phyloP scores from a whole-genome alignment of 2,329 filamentous ascomycete genomes.

The Didymella pomorum region DNA sequence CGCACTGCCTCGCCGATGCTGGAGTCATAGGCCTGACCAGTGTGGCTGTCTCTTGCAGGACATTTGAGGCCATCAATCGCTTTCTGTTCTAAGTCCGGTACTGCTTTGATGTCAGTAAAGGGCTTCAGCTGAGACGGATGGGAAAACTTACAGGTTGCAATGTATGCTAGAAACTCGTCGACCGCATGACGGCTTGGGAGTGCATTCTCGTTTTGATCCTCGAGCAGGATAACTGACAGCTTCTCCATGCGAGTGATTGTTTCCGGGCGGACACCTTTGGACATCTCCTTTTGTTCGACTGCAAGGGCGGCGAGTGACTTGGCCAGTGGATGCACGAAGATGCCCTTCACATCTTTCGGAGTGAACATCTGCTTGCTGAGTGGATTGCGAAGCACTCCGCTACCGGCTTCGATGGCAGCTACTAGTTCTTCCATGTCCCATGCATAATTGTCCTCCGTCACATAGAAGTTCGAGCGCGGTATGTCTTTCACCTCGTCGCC shows the following conservation, averaged over 20 bases:
- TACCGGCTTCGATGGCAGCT: slow-evolving; percentile 42
- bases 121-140: background rate
- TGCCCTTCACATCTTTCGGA: slow-evolving; percentile 43
- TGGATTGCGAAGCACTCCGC: slow-evolving; percentile 46
- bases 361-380: slow-evolving; percentile 48
- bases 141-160: slow-evolving; percentile 40
- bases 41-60: slow-evolving; percentile 46
- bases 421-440: slow-evolving; percentile 51
- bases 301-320: slow-evolving; percentile 39
- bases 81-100: slow-evolving; percentile 41
- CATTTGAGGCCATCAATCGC: slow-evolving; percentile 42
- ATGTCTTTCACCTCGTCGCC: slow-evolving; percentile 45
- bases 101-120: slow-evolving; percentile 15
- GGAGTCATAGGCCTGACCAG: slow-evolving; percentile 44
- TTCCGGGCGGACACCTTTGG: slow-evolving; percentile 41
- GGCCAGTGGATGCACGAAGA: slow-evolving; percentile 39
- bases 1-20: slow-evolving; percentile 44
- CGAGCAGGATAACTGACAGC: slow-evolving; percentile 36
- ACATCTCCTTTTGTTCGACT: slow-evolving; percentile 44
- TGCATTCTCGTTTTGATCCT: slow-evolving; percentile 39
- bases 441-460: slow-evolving; percentile 52
- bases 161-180: slow-evolving; percentile 45
- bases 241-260: slow-evolving; percentile 45
- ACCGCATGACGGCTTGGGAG: slow-evolving; percentile 42
- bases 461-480: slow-evolving; percentile 46